Conservation (phyloP, 1,139 yeast species). For the Nakaseomyces kungkrabaensis region DNA sequence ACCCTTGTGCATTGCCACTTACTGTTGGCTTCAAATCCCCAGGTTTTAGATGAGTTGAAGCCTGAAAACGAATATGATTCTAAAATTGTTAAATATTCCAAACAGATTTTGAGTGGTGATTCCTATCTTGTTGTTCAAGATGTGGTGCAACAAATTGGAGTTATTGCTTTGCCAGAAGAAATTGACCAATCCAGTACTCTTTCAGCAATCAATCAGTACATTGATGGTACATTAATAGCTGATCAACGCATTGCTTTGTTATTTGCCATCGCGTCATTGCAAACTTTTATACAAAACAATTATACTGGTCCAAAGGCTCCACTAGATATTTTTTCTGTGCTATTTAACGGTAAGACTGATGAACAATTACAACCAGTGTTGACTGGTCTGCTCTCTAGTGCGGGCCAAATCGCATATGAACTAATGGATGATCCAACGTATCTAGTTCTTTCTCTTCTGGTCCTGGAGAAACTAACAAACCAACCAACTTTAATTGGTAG, state of each 20-base stretch:
- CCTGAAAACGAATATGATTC: conserved; percentile 7
- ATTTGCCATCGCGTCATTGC: conserved; percentile 49
- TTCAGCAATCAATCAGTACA: conserved; percentile 1
- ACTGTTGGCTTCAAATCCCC: conserved; percentile 14
- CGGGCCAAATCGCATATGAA: conserved; percentile 56
- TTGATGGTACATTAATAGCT: conserved; percentile 2
- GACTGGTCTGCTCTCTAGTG: conserved; percentile 30
- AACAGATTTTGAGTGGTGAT: conserved; percentile 19
- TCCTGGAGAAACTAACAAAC: conserved; percentile 42
- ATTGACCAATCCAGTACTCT: conserved; percentile 3
- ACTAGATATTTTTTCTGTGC: conserved; percentile 28
- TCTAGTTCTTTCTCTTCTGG: conserved; percentile 38
- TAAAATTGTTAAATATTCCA: conserved; percentile 7
- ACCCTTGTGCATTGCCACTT: conserved; percentile 17
- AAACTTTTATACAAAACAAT: conserved; percentile 64
- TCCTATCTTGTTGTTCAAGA: conserved; percentile 14
- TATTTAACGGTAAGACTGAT: conserved; percentile 11
- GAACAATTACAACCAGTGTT: conserved; percentile 22
- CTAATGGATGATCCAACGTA: conserved; percentile 46
- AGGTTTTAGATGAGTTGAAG: conserved; percentile 7
- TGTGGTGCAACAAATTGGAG: conserved; percentile 3
- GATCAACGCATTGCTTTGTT: conserved; percentile 13
- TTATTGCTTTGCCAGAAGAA: neutral
- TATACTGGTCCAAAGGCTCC: conserved; percentile 72
- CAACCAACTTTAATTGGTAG: conserved; percentile 28